Evolutionary conservation across 116 monocot genomes (phyloP), one percentile per base, ranked within the genome.

Genomic region (Iris pallida): DNA sequence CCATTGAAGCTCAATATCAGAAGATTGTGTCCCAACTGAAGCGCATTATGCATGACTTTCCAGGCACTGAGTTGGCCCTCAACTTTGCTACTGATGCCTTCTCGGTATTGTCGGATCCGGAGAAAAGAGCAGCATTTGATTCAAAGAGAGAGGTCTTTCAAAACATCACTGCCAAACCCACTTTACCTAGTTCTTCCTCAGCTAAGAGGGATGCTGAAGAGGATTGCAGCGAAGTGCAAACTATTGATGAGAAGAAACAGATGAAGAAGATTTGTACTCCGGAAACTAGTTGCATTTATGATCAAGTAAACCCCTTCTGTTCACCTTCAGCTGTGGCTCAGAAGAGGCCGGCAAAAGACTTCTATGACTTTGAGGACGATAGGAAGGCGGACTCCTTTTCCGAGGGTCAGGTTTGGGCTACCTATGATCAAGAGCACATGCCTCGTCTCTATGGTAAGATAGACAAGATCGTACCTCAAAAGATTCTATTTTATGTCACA

Each of bases 61-160:
- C 51, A 4, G 65, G 66, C 60, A 61, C 78, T 2, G 54, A 57
- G 47, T 43, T 57, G 14, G 78, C 72, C 7, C 72, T 78, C 0
- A 13, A 53, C 10, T 13, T 61, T 45, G 13, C 61, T 3, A 16
- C 45, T 8, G 66, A 72, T 13, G 78, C 78, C 1, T 72, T 45
- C 65, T 51, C 52, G 4, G 72, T 66, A 9, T 66, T 78, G 13
- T 72, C 67, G 1, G 67, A 78, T 47, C 78, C 59, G 1, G 43
- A 17, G 7, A 78, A 59, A n/a, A 66, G 70, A 0, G 47, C 76
- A 16, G 43, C 19, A 10, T 75, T 75, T 41, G 75, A 75, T 53
- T 19, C 20, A 2, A 47, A 56, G 42, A 47, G 66, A 42, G 59
- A 59, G 13, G 13, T 14, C 7, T 19, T 56, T 47, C 6, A 45